Base-by-base conservation (phyloP, 257 asterid genomes). In the Plantago elongata region DNA sequence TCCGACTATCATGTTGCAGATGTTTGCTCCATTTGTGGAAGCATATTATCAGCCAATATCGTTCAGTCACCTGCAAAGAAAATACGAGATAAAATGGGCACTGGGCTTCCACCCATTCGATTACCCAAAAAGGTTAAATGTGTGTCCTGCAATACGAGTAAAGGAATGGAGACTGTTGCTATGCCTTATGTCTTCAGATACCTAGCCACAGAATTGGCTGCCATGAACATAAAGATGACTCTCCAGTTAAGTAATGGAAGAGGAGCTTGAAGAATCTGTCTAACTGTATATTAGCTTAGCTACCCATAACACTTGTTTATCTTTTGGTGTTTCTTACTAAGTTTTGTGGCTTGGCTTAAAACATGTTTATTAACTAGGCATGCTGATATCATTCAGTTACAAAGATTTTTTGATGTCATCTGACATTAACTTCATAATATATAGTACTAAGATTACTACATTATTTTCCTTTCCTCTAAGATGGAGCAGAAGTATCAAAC, bases 91-190 rank as follows among this genome's bases (percentile, higher is more conserved):
- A 80, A 77, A 62, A 54, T 69, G 18, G 83, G 82, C 43, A 46
- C 45, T 13, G 60, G 61, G 27, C 87, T 83, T 13, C 97, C 89
- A 0, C 89, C 87, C 5, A 73, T 72, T 38, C 77, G 77, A 68
- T 74, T 65, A 22, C 86, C 88, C 45, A 84, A 82, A 59, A 87
- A 93, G 77, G 82, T 81, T 7, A 69, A 75, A 0, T 93, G 99
- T 54, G 71, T 87, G 45, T 67, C 94, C 44, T 93, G 99, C 70
- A 45, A 71, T 74, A 78, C 90, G 11, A 85, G 96, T 29, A 85
- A 82, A 72, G 96, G 96, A 9, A 93, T 93, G 97, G 99, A 89
- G 81, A 93, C 95, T 3, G 97, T 93, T 13, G 86, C 97, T 3
- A 87, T 93, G 99, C 97, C 99, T 1, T 93, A 87, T 12, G 99